Conservation (phyloP, 768 basidiomycete species). For the Xerocomus brunneocitrinus region DNA sequence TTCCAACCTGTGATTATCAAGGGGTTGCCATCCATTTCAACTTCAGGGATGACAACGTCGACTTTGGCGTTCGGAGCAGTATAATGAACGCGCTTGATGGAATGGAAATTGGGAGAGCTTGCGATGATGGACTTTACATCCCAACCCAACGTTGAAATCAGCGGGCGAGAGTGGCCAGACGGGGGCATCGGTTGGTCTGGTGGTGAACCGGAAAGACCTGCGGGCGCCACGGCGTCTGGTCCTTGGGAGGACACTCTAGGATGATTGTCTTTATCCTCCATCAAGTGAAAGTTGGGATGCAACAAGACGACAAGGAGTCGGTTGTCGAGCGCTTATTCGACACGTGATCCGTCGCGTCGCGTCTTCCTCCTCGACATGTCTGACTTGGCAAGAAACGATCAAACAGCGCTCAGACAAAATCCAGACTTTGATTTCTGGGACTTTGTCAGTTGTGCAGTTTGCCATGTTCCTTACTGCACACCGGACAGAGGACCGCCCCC, state of each 20-base stretch:
- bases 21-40: constrained; percentile 53
- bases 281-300: background rate
- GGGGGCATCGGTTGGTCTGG: background rate
- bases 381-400: constrained; percentile 7
- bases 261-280: background rate
- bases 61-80: constrained; percentile 25
- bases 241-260: constrained; percentile 7
- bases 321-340: background rate
- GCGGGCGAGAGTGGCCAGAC: constrained; percentile 3
- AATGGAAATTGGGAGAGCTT: constrained; percentile 38
- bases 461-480: constrained; percentile 60
- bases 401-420: constrained; percentile 1
- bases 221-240: background rate
- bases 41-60: constrained; percentile 34
- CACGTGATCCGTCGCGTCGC: constrained; percentile 22
- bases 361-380: constrained; percentile 11
- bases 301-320: background rate
- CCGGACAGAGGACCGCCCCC: constrained; percentile 46
- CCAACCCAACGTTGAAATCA: constrained; percentile 49
- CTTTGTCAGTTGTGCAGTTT: constrained; percentile 66
- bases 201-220: background rate
- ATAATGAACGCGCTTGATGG: constrained; percentile 35
- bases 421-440: constrained; percentile 70
- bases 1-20: constrained; percentile 64
- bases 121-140: constrained; percentile 39